These are phyloP conservation scores for Phytophthora sp. DNA, from an alignment of 352 stramenopile genomes.

Conservation along the genomic window DNA sequence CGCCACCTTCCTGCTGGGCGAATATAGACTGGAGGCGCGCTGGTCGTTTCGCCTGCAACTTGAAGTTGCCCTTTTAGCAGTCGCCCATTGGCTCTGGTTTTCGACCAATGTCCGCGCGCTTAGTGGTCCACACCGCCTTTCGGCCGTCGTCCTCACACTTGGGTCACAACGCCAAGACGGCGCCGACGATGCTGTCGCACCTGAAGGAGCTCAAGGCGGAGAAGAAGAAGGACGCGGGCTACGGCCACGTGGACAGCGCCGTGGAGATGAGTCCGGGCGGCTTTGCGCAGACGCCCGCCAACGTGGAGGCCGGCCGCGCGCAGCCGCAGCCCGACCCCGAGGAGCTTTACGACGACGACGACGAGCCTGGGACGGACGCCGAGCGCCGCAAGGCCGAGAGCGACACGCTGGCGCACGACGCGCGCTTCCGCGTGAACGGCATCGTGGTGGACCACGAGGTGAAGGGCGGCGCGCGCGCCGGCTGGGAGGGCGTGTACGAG, in stretches of 20 bases:
- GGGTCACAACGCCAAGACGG: slow-evolving; percentile 6
- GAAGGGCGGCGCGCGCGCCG: slow-evolving; percentile 52
- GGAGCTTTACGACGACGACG: slow-evolving; percentile 8
- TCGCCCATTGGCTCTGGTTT: slow-evolving; percentile 7
- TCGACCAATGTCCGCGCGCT: not conserved
- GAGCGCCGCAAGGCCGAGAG: slow-evolving; percentile 28
- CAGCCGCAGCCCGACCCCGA: slow-evolving; percentile 23
- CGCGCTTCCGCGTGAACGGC: slow-evolving; percentile 73
- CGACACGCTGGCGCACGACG: slow-evolving; percentile 38
- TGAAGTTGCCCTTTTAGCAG: slow-evolving; percentile 6
- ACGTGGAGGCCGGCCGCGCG: slow-evolving; percentile 33
- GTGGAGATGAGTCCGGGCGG: slow-evolving; percentile 51
- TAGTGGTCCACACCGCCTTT: slow-evolving; percentile 20
- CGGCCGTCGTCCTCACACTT: slow-evolving; percentile 1
- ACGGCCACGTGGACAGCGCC: slow-evolving; percentile 51
- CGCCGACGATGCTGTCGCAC: slow-evolving; percentile 38
- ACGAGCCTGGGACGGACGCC: slow-evolving; percentile 23
- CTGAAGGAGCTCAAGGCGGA: slow-evolving; percentile 64
- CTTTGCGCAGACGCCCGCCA: slow-evolving; percentile 38
- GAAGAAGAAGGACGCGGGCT: slow-evolving; percentile 39
- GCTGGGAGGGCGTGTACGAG: slow-evolving; percentile 68
- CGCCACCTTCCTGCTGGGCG: not conserved
- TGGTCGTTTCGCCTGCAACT: too few relatives aligned
- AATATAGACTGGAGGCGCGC: slow-evolving; percentile 18
- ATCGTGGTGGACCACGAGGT: slow-evolving; percentile 80